phyloP scores from a whole-genome alignment of 2,329 filamentous ascomycete species.

The Aspergillus sp. region DNA sequence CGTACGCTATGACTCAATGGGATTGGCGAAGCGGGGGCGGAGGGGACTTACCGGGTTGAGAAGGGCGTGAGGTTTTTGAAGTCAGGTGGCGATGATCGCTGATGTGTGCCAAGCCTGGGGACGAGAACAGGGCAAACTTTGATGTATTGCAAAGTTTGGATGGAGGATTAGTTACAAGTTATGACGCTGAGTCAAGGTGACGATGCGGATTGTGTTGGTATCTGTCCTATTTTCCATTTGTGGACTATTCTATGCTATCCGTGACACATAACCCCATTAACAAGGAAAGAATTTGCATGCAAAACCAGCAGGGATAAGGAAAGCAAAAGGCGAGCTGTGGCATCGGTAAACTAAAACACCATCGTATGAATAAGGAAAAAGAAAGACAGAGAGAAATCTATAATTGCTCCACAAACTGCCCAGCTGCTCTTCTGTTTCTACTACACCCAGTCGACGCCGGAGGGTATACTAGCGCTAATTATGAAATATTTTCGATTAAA shows the following conservation, averaged over 20 bases:
- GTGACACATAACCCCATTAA: slow-evolving; percentile 30
- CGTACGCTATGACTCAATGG: too few species aligned
- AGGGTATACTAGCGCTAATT: slow-evolving; percentile 43
- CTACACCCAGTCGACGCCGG: slow-evolving; percentile 38
- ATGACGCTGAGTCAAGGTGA: background rate
- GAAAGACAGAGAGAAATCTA: slow-evolving; percentile 25
- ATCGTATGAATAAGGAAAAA: slow-evolving; percentile 14
- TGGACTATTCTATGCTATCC: slow-evolving; percentile 26
- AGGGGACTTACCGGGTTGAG: too few species aligned
- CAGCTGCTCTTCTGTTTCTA: slow-evolving; percentile 34
- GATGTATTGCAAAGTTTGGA: too few species aligned
- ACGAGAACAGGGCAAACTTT: too few species aligned
- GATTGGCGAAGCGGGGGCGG: too few species aligned
- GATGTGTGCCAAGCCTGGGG: too few species aligned
- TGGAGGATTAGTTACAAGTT: background rate
- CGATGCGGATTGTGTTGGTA: background rate
- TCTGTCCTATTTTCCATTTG: slow-evolving; percentile 19
- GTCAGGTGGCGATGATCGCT: too few species aligned
- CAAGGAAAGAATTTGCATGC: slow-evolving; percentile 24
- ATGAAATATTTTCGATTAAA: slow-evolving; percentile 34
- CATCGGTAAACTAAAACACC: slow-evolving; percentile 19
- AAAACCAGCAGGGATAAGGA: slow-evolving; percentile 25
- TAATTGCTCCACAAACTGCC: slow-evolving; percentile 31
- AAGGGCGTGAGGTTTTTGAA: too few species aligned
- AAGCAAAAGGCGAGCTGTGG: slow-evolving; percentile 25